phyloP scores from a whole-genome alignment of 352 stramenopile genomes.

The Globisporangium paroecandrum region DNA sequence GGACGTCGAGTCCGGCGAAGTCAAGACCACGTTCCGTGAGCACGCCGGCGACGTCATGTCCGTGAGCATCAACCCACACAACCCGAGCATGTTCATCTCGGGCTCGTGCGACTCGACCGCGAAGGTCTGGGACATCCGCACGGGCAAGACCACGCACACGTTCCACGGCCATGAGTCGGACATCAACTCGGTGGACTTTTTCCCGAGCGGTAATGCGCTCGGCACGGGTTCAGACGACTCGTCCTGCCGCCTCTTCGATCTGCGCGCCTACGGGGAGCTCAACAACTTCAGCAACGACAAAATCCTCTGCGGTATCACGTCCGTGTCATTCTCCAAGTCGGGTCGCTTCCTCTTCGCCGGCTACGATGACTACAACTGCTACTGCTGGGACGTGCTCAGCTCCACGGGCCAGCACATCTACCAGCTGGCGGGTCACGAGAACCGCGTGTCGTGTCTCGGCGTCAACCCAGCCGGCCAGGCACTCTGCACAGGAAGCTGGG shows the following conservation, averaged over 20 bases:
- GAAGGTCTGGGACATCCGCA: conserved; percentile 98
- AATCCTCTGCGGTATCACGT: conserved; percentile 97
- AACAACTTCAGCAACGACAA: conserved; percentile 97
- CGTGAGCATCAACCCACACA: conserved; percentile 93
- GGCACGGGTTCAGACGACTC: conserved; percentile 97
- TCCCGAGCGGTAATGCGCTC: conserved; percentile 94
- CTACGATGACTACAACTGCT: conserved; percentile 98
- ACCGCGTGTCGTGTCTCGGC: conserved; percentile 96
- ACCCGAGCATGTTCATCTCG: conserved; percentile 97
- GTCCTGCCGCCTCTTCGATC: conserved; percentile 96
- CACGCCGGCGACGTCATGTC: conserved; percentile 98
- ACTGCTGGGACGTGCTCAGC: conserved; percentile 96
- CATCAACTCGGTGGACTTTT: conserved; percentile 99
- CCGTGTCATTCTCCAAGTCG: conserved; percentile 93
- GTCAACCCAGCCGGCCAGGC: conserved; percentile 94
- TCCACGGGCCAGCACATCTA: conserved; percentile 88
- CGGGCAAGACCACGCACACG: conserved; percentile 94
- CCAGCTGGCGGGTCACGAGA: conserved; percentile 93
- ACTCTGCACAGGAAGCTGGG: conserved; percentile 98
- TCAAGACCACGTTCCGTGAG: conserved; percentile 96
- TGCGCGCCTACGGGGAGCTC: conserved; percentile 95
- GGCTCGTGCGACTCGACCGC: conserved; percentile 95
- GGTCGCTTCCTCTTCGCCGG: conserved; percentile 96
- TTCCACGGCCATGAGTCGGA: conserved; percentile 97
- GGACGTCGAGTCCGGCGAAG: conserved; percentile 94